A percentile compares a stretch with the other conserved stretches of the same genome.
phyloP scores from a whole-genome alignment of 2,329 filamentous ascomycete species.

The Plenodomus biglobosus region DNA sequence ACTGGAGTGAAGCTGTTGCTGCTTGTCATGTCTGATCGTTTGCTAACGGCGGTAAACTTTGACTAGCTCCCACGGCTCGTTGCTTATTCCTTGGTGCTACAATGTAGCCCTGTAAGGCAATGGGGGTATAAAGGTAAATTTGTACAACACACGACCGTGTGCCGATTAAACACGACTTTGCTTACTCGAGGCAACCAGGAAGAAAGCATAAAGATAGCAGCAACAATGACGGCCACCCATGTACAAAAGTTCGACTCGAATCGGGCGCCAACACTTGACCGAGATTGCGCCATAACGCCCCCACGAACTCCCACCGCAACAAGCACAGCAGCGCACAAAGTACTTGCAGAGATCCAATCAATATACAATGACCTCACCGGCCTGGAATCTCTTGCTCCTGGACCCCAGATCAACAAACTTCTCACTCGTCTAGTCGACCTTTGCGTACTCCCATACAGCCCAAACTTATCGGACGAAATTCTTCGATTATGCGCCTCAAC shows the following conservation, averaged over 20 bases:
- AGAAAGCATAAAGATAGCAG: not conserved
- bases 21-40: conserved; percentile 1
- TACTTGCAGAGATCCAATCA: conserved; percentile 23
- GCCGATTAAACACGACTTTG: too few relatives aligned
- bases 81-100: not conserved
- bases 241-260: not conserved
- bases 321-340: conserved; percentile 16
- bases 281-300: conserved; percentile 13
- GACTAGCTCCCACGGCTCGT: conserved; percentile 2
- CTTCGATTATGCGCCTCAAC: conserved; percentile 37
- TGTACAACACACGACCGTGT: not conserved
- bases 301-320: conserved; percentile 26
- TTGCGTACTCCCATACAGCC: conserved; percentile 34
- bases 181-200: too few relatives aligned
- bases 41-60: conserved; percentile 8
- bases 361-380: conserved; percentile 20
- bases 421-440: conserved; percentile 44
- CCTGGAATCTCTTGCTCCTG: conserved; percentile 34
- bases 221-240: not conserved
- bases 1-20: conserved; percentile 15
- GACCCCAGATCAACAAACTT: conserved; percentile 35
- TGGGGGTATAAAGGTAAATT: not conserved
- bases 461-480: conserved; percentile 25
- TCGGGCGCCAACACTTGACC: not conserved
- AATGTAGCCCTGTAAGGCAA: not conserved